Base-by-base conservation (phyloP, 2,329 filamentous ascomycete genomes). In the Zymoseptoria passerinii region DNA sequence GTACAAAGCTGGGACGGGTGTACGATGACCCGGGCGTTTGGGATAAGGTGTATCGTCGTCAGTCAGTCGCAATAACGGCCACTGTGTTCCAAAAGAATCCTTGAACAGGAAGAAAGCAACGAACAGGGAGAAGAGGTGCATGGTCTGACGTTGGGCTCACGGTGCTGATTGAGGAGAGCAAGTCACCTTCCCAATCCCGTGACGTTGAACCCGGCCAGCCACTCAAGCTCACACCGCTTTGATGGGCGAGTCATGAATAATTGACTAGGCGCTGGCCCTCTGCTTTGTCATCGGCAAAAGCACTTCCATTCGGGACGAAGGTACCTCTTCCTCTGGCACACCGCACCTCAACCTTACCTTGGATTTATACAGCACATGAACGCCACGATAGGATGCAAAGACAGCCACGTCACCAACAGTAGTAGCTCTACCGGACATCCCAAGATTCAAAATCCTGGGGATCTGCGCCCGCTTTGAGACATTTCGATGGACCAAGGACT, bases 1-100 rank as follows among this genome's bases (percentile, higher is more conserved):
- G 71, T 83, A 87, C 56, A 83, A 80, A 49, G 77, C 77, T 1
- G 77, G 65, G 7, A 66, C 56, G 16, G 64, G 61, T 10, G 53
- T 56, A 6, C 65, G 57, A 8, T 52, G 35, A 8, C 61, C 58
- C 27, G 65, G 65, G 23, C 55, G 56, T 19, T 62, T 66, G 8
- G 65, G 65, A 8, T 57, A 57, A 18, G 62, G 62, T 7, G 56
- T 59, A 52, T 58, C 53, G 10, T 54, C 27, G 3, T 52, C 23
- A 13, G n/a, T 16, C 2, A 44, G 35, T 13, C 35, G 16, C 16
- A 44, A 16, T 44, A 44, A 16, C 7, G 35, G 35, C 16, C 13
- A 6, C 16, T 44, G 35, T 7, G 4, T 1, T 6, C 35, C 35
- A 2, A n/a, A 4, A 1, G 35, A 44, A 16, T 16, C 13, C 4